Percentiles rank a stretch among this genome's conserved stretches.
phyloP scores from a whole-genome alignment of 176 grass and related monocot genomes.

The Puya raimondii region DNA sequence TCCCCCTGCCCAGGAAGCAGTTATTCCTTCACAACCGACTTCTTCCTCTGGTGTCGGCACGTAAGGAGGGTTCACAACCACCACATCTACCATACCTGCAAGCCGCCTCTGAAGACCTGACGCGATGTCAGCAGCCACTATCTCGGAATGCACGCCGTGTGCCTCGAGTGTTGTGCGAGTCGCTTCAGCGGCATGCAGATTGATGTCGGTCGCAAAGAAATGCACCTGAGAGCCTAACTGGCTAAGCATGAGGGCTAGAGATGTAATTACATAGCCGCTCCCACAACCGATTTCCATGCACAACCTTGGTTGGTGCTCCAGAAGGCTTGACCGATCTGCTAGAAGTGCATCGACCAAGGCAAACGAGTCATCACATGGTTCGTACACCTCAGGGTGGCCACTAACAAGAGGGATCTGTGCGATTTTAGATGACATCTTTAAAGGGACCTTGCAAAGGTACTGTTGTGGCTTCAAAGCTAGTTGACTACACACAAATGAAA shows the following conservation, averaged over 20 bases:
- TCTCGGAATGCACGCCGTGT: conserved; percentile 70
- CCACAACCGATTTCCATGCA: conserved; percentile 85
- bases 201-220: conserved; percentile 90
- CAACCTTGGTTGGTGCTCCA: conserved; percentile 52
- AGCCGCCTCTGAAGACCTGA: conserved; percentile 67
- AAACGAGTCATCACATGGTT: conserved; percentile 93
- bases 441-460: conserved; percentile 26
- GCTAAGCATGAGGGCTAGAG: conserved; percentile 78
- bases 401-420: conserved; percentile 73
- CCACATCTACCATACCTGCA: conserved; percentile 60
- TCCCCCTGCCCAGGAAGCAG: conserved; percentile 90
- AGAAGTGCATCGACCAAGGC: conserved; percentile 86
- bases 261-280: conserved; percentile 86
- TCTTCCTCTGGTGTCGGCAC: conserved; percentile 90
- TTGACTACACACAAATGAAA: too few relatives aligned
- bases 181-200: conserved; percentile 56
- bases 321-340: conserved; percentile 57
- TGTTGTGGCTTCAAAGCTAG: neutral
- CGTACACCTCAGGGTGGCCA: conserved; percentile 79
- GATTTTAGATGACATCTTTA: conserved; percentile 46
- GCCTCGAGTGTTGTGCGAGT: conserved; percentile 67
- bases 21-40: conserved; percentile 62
- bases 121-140: conserved; percentile 63
- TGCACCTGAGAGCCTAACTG: conserved; percentile 50
- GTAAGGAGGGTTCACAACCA: conserved; percentile 89